Evolutionary conservation across 2,329 filamentous ascomycete species (phyloP), one percentile per base, ranked within the genome.

Genomic region (Parastagonospora avenae): DNA sequence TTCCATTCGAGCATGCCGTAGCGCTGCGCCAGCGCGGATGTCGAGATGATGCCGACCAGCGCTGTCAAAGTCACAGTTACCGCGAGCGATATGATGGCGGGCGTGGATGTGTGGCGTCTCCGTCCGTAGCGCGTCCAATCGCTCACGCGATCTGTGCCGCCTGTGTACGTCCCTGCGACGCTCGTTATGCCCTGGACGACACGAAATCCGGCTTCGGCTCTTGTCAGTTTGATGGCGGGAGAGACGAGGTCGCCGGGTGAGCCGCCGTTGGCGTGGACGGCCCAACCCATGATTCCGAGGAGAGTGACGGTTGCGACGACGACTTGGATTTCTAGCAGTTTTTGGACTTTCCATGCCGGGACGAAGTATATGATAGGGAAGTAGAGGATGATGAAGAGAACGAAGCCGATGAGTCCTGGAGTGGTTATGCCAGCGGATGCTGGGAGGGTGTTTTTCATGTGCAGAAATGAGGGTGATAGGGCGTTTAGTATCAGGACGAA

Each of bases 1-100:
- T 67, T 64, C 62, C 65, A 67, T 30, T 57, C 45, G 30, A 59
- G 44, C 16, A 43, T 46, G 38, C 57, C 62, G 29, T 64, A 67
- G 4, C 60, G 54, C 8, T 62, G 52, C 4, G 46, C 39, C 1
- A 60, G 51, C 7, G 63, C 60, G 6, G 57, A 60, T 4, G 65
- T 64, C 16, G 60, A 52, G 7, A 68, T 47, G 15, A 59, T 50
- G 4, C 52, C 52, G 10, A 59, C 31, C 7, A 56, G 42, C 8
- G 55, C 47, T 5, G 52, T 57, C n/a, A 59, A n/a, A 6, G 29
- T 54, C 8, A 61, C 55, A 4, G 54, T 56, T 12, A 56, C 31
- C 3, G 48, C 44, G 35, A 51, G 50, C 10, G 42, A 43, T 14
- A 50, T 12, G 35, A 56, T 54, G 10, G 47, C 50, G 6, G 48